Base-by-base conservation (phyloP, 345 rosid species). In the Citrus trifoliata region DNA sequence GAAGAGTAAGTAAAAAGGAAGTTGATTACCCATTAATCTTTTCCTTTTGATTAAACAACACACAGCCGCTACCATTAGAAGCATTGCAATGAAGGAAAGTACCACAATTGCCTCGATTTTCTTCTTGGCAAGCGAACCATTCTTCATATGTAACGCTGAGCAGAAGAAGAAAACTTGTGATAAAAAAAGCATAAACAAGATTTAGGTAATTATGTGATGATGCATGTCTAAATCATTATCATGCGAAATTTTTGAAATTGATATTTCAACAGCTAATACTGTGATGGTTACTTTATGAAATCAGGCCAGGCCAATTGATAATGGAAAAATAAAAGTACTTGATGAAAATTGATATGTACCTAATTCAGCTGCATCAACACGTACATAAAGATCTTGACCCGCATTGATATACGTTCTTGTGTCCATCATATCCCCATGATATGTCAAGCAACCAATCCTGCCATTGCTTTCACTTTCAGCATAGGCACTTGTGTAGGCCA, bases 391-490 rank as follows among this genome's bases (percentile, higher is more conserved):
- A 80, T 91, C 90, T 51, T 87, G 90, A 64, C 94, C 94, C 0
- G 73, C 72, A 55, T 32, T 82, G 1, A 85, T 3, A 46, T 74
- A 88, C 7, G 81, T 83, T 48, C 86, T 81, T 3, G 84, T 77
- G 76, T 89, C 93, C 58, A 85, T 59, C 78, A 91, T 75, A 60
- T 82, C 80, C 0, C 88, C 89, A 7, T 86, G 83, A 91, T 94
- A 92, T 0, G 79, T 85, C 79, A 90, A 80, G 79, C 97, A 92
- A 5, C 95, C 95, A 14, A 7, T 62, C 73, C 88, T 90, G 7
- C 81, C 83, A 12, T 73, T 74, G 4, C 75, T 78, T 22, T 81
- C 86, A 21, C 75, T 79, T 19, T 81, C 86, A 21, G 82, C 72
- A 73, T 85, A 81, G 28, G 92, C 88, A 21, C 81, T 81, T 2